Evolutionary conservation across 495 filamentous ascomycete species (phyloP), one percentile per base, ranked within the genome.

Genomic region (Chlorociboria aeruginascens): DNA sequence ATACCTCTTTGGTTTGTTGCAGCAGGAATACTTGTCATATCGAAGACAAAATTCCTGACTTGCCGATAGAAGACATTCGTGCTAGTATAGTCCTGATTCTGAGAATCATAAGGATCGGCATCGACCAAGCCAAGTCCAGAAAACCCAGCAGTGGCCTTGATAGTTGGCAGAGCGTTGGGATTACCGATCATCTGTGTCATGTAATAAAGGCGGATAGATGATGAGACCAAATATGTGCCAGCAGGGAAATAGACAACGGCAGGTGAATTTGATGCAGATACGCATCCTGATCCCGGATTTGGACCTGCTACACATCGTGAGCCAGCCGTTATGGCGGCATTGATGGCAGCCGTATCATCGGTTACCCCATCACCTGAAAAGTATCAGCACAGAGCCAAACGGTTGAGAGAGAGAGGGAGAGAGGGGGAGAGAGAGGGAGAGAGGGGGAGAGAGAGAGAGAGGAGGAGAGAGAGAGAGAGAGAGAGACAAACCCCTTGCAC

Each of bases 21-120:
- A 8, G 38, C 17, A 1, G 79, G 70, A 33, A 89, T 74, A 30
- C 54, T 64, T 4, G 81, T 89, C 38, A 77, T 74, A 57, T 92
- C 86, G 28, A 92, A 66, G 48, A 86, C 70, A 43, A 92, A 73
- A 55, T 92, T 92, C 31, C 83, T 71, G 43, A 92, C 71, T 52
- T 87, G 83, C 32, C 86, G 69, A 60, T 74, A 89, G 65, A 92
- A 92, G 25, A 85, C 76, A 51, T 84, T 89, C 13, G 82, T 86
- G 0, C 77, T 61, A 30, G 67, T 65, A 69, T 69, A 74, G 63
- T 71, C 71, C 20, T 66, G 61, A 46, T 65, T 53, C 31, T 62
- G 62, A 30, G 63, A 71, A 66, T 72, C 85, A 60, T 83, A 83
- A 39, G 71, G 70, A 58, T 85, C 75, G n/a, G 73, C 78, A 51